Evolutionary conservation across 768 basidiomycete species (phyloP), one percentile per base, ranked within the genome.

Genomic region (Tubosaeta brunneosetosa): DNA sequence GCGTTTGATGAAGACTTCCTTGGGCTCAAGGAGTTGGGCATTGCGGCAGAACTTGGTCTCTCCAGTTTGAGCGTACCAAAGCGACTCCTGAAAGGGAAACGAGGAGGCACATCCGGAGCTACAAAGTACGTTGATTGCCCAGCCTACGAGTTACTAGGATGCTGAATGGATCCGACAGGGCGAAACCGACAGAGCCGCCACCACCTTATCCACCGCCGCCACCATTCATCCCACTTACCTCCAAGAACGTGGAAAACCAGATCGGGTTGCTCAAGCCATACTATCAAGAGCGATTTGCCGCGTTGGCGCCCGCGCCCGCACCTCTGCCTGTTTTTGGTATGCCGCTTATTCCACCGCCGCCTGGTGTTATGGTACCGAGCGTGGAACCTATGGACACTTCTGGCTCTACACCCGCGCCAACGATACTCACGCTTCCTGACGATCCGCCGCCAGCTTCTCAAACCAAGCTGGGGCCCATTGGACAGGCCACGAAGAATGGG

Each of bases 1-100:
- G 77, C 84, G 14, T 78, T 94, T 14, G 94, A 93, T 31, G 93
- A 94, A 61, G 94, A 98, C 67, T 95, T 94, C 71, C 79, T 97
- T 12, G 94, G 94, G 11, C 76, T 97, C 26, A 80, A 83, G 46
- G 92, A 89, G 63, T 73, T 93, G 41, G 94, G 94, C 29, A 91
- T 97, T 47, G 93, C 91, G 19, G 80, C 79, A 40, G 94, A 97
- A 63, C 77, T 88, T 46, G 91, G 90, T 13, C 73, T 95, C 55
- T 79, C 85, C 14, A 86, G 79, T 58, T 77, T 97, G 49, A 80
- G 77, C 16, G 79, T 95, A 33, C 94, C 94, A 10, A 86, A 85
- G 70, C 79, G 75, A 55, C 69, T 97, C 31, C 79, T 94, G 66
- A 82, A 80, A 64, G 78, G 82, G 53, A 86, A 85, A 71, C 80